Evolutionary conservation across 306 rosid genomes (phyloP).

Genomic region (Cicer pinnatifidum): DNA sequence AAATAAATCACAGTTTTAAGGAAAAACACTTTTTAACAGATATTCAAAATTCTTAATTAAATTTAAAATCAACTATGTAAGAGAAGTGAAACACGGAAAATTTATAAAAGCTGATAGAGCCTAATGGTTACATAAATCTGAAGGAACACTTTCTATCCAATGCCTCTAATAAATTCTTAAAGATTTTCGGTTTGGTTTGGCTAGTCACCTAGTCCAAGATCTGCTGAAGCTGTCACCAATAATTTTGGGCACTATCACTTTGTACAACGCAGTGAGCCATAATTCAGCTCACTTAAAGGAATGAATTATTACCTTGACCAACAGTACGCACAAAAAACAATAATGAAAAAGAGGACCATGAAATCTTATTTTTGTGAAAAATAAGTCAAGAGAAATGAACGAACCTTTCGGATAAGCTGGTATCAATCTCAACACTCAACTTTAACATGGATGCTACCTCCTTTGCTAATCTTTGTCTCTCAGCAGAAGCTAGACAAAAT

Average conservation of each 20-base stretch:
- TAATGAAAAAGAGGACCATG: neutral
- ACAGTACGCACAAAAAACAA: slow-evolving; percentile 22
- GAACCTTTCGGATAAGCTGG: slow-evolving; percentile 76
- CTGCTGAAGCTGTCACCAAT: neutral
- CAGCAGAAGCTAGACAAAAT: slow-evolving; percentile 69
- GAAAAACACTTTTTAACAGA: slow-evolving; percentile 3
- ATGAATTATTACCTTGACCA: neutral
- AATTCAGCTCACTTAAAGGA: neutral
- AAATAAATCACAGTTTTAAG: neutral
- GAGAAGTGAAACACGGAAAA: neutral
- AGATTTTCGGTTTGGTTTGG: slow-evolving; percentile 32
- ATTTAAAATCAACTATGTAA: neutral
- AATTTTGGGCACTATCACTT: too few relatives aligned
- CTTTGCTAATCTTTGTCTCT: slow-evolving; percentile 87
- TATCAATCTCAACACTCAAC: slow-evolving; percentile 80
- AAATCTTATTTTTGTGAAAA: slow-evolving; percentile 11
- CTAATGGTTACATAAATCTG: slow-evolving; percentile 11
- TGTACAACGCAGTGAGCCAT: too few relatives aligned
- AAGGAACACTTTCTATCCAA: slow-evolving; percentile 24
- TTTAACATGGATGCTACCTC: slow-evolving; percentile 84
- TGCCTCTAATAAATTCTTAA: slow-evolving; percentile 16
- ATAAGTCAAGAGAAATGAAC: slow-evolving; percentile 29
- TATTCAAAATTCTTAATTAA: slow-evolving; percentile 15
- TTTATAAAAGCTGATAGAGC: slow-evolving; percentile 14
- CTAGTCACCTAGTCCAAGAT: slow-evolving; percentile 17